Base-by-base conservation (phyloP, 2,329 filamentous ascomycete species). In the Clarireedia homoeocarpa region DNA sequence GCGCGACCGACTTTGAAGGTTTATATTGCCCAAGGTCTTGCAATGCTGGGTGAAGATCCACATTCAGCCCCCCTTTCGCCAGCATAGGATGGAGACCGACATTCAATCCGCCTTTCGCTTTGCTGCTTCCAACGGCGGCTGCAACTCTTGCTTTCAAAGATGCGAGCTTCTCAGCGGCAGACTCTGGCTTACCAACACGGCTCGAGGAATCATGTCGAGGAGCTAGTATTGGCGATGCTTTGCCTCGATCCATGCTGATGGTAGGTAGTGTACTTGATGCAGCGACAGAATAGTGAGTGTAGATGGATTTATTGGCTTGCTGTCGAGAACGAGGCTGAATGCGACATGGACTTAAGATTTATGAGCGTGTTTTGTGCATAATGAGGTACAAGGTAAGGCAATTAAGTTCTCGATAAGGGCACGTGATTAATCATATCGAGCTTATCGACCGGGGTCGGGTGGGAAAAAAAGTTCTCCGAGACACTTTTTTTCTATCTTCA, bases 111-210 rank as follows among this genome's bases (percentile, higher is more conserved):
- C 64, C 58, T 65, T 59, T 74, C 60, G 75, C 81, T 71, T 70
- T 74, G 70, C 63, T 74, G 67, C 74, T 75, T 30, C 74, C 75
- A 48, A 89, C 86, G 53, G 88, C 88, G 50, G 88, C 88, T 48
- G 87, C 86, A 12, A 94, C 86, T 63, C 89, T 81, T 24, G 88
- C 88, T 71, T 87, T 91, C 68, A 95, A 79, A 45, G 87, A 85
- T 48, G 89, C 89, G 62, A 92, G 76, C 61, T 82, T 77, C 71
- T 89, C 78, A 67, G 85, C 77, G 61, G 81, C 75, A 17, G 80
- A 77, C 61, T 82, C 75, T 48, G 77, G 65, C 65, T 83, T 78
- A 66, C 81, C 76, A 34, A 84, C 71, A 58, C 80, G 75, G 24
- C 77, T 79, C 5, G 75, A 70, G 44, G 71, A 67, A 71, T 84